phyloP scores from a whole-genome alignment of 2,329 filamentous ascomycete species.

The Teratosphaeria gauchensis region DNA sequence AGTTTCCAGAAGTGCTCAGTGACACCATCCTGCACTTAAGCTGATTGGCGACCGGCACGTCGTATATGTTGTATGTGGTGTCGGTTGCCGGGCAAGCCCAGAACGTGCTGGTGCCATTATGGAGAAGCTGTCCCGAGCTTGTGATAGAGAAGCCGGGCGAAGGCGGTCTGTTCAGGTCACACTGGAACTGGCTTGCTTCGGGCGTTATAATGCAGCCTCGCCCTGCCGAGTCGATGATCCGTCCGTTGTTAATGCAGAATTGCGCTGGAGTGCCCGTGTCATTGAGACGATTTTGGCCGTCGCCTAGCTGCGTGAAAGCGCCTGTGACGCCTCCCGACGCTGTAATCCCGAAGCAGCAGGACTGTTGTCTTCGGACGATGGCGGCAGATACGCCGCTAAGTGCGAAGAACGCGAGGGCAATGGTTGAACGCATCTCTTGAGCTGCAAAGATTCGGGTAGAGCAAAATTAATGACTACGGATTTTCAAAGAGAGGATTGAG shows the following conservation, averaged over 20 bases:
- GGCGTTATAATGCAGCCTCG: slow-evolving; percentile 55
- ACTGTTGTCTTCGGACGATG: background rate
- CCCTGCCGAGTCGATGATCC: slow-evolving; percentile 45
- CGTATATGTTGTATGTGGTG: slow-evolving; percentile 12
- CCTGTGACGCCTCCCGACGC: slow-evolving; percentile 1
- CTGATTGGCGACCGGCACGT: slow-evolving; percentile 10
- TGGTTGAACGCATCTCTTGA: background rate
- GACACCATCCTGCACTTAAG: slow-evolving; percentile 10
- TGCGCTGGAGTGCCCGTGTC: slow-evolving; percentile 30
- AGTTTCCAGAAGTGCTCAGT: slow-evolving; percentile 14
- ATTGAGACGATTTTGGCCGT: slow-evolving; percentile 47
- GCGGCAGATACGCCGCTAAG: background rate
- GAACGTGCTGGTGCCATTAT: slow-evolving; percentile 43
- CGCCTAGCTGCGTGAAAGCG: background rate
- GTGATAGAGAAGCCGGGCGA: slow-evolving; percentile 46
- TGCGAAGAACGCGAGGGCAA: background rate
- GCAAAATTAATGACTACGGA: background rate
- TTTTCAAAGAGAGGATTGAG: background rate
- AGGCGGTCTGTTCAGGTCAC: slow-evolving; percentile 45
- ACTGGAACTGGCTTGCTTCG: slow-evolving; percentile 51
- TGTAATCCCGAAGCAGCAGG: slow-evolving; percentile 2
- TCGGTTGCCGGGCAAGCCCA: slow-evolving; percentile 43
- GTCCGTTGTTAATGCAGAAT: slow-evolving; percentile 45
- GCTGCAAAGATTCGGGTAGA: background rate
- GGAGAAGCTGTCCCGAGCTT: slow-evolving; percentile 19